Percentiles rank a stretch among this genome's conserved stretches.
Evolutionary conservation across 2,329 filamentous ascomycete genomes (phyloP).

Genomic region (Cladophialophora exuberans): DNA sequence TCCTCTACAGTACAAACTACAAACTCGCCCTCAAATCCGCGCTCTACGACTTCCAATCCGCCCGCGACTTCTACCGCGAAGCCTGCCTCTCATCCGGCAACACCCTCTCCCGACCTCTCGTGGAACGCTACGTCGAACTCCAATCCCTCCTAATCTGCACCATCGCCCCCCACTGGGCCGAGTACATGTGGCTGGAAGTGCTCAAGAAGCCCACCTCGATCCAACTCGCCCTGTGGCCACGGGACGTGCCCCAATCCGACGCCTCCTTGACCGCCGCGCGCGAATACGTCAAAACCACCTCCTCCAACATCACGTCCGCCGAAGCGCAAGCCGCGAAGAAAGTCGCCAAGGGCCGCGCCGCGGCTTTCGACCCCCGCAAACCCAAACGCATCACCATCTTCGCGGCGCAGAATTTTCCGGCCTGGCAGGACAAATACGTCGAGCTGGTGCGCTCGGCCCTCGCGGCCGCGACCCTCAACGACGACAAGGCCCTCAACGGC

Average conservation of each 20-base stretch:
- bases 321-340: slow-evolving; percentile 78
- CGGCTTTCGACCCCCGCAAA: slow-evolving; percentile 84
- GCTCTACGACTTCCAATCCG: slow-evolving; percentile 87
- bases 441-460: slow-evolving; percentile 75
- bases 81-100: slow-evolving; percentile 74
- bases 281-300: slow-evolving; percentile 75
- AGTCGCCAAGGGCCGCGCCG: slow-evolving; percentile 88
- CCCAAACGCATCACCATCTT: slow-evolving; percentile 90
- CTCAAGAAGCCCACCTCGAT: slow-evolving; percentile 75
- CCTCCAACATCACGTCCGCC: slow-evolving; percentile 80
- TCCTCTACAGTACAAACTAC: slow-evolving; percentile 65
- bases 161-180: slow-evolving; percentile 90
- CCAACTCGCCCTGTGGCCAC: slow-evolving; percentile 76
- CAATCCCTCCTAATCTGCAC: slow-evolving; percentile 82
- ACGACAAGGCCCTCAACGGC: slow-evolving; percentile 80
- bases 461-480: slow-evolving; percentile 62
- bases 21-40: slow-evolving; percentile 83
- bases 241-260: slow-evolving; percentile 64
- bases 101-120: slow-evolving; percentile 82
- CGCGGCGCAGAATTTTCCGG: slow-evolving; percentile 76
- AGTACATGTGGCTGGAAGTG: slow-evolving; percentile 92
- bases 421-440: slow-evolving; percentile 91
- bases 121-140: slow-evolving; percentile 80
- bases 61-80: slow-evolving; percentile 90
- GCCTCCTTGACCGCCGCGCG: slow-evolving; percentile 74